Evolutionary conservation across 2,329 filamentous ascomycete genomes (phyloP).

Genomic region (Paraphoma chrysanthemicola): DNA sequence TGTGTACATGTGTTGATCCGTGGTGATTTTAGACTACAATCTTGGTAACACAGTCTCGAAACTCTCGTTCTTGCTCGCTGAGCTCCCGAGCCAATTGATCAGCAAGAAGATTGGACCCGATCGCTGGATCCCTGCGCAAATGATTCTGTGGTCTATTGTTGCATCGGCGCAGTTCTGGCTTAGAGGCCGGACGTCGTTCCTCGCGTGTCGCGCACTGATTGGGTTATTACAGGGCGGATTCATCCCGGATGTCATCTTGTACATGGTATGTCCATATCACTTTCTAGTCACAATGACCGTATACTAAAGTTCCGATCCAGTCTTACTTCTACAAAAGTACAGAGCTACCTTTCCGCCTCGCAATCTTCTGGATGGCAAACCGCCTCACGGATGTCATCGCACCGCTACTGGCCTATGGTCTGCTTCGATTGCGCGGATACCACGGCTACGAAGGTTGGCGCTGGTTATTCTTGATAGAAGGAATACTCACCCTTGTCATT

Average conservation of each 20-base stretch:
- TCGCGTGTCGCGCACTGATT: conserved; percentile 45
- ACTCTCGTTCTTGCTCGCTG: conserved; percentile 73
- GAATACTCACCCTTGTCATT: conserved; percentile 26
- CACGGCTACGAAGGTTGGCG: conserved; percentile 53
- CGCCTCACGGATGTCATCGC: conserved; percentile 43
- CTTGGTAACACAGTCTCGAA: conserved; percentile 66
- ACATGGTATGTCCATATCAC: neutral
- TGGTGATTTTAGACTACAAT: conserved; percentile 24
- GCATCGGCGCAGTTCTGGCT: conserved; percentile 73
- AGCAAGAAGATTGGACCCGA: conserved; percentile 51
- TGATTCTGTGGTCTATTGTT: conserved; percentile 52
- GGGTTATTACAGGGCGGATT: conserved; percentile 56
- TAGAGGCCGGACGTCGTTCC: conserved; percentile 48
- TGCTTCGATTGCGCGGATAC: conserved; percentile 49
- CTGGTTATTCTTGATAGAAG: conserved; percentile 56
- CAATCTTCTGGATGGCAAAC: conserved; percentile 50
- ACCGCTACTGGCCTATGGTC: conserved; percentile 45
- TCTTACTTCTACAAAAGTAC: conserved; percentile 71
- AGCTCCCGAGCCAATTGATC: conserved; percentile 52
- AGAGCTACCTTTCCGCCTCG: conserved; percentile 50
- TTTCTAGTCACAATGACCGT: no score
- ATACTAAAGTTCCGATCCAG: neutral
- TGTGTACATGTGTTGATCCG: neutral
- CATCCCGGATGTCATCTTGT: conserved; percentile 43
- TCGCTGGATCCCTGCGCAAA: conserved; percentile 49